A percentile compares a stretch with the other conserved stretches of the same genome.
These are phyloP conservation scores for Aspergillus sclerotialis DNA, from an alignment of 2,329 filamentous ascomycete genomes.

Conservation along the genomic window DNA sequence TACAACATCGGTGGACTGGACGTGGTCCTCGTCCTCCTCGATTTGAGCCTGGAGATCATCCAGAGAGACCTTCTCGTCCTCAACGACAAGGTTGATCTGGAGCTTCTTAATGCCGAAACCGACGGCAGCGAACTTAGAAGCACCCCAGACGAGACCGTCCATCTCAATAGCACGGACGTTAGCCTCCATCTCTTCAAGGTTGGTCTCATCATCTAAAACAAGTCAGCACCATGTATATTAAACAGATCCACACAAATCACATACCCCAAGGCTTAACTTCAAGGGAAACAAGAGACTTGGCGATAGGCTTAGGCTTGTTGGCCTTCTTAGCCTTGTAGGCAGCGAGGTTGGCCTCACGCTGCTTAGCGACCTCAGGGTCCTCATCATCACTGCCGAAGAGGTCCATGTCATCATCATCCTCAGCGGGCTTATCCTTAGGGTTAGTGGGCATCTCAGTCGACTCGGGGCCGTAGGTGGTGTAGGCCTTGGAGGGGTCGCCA, in stretches of 20 bases:
- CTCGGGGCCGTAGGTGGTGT: slow-evolving; percentile 88
- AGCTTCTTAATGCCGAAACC: slow-evolving; percentile 99
- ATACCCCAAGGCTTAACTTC: slow-evolving; percentile 99
- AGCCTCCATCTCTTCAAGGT: slow-evolving; percentile 75
- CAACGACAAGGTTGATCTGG: slow-evolving; percentile 95
- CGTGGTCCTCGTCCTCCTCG: slow-evolving; percentile 81
- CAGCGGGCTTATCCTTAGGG: slow-evolving; percentile 74
- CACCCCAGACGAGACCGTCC: slow-evolving; percentile 96
- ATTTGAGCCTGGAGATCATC: slow-evolving; percentile 85
- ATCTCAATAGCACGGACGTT: slow-evolving; percentile 76
- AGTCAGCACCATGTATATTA: slow-evolving; percentile 13
- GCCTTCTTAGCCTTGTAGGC: slow-evolving; percentile 98
- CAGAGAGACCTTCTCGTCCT: slow-evolving; percentile 91
- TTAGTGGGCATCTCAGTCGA: slow-evolving; percentile 68
- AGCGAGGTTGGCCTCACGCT: slow-evolving; percentile 83
- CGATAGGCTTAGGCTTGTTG: slow-evolving; percentile 79
- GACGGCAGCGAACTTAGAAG: slow-evolving; percentile 78
- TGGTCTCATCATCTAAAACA: slow-evolving; percentile 74
- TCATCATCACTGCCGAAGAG: slow-evolving; percentile 93
- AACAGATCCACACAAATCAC: too few species aligned
- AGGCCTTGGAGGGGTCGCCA: slow-evolving; percentile 83
- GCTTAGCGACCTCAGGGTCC: slow-evolving; percentile 73
- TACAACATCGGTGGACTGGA: slow-evolving; percentile 87
- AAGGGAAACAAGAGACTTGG: slow-evolving; percentile 92
- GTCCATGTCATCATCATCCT: slow-evolving; percentile 81